Evolutionary conservation across 129 eudicot species (phyloP).

Genomic region (Glebionis coronaria): DNA sequence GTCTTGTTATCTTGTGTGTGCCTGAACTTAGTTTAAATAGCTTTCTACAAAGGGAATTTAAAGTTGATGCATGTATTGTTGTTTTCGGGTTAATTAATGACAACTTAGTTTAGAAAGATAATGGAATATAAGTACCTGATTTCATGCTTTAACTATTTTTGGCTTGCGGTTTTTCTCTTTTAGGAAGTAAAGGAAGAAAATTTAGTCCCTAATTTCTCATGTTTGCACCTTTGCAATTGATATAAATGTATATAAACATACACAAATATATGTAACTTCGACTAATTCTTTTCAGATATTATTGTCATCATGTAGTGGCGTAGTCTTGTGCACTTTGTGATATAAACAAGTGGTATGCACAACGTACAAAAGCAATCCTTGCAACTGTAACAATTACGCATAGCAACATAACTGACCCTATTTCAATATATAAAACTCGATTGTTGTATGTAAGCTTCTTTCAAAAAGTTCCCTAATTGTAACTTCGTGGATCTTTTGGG

Average conservation of each 20-base stretch:
- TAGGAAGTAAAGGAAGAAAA: not conserved
- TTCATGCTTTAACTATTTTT: constrained; percentile 28
- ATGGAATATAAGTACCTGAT: constrained; percentile 23
- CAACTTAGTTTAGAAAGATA: no score
- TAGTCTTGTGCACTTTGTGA: constrained; percentile 9
- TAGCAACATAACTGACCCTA: no score
- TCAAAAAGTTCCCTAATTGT: no score
- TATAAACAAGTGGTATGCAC: constrained; percentile 12
- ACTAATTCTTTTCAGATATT: constrained; percentile 21
- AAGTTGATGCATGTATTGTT: no score
- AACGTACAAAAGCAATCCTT: not conserved
- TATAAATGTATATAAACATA: constrained; percentile 33
- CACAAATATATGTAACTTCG: constrained; percentile 16
- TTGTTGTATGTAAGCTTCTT: no score
- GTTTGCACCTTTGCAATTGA: constrained; percentile 10
- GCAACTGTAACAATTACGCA: not conserved
- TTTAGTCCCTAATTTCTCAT: constrained; percentile 7
- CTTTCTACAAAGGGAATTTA: no score
- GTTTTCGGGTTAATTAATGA: no score
- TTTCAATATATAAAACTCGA: no score
- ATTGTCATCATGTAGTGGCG: constrained; percentile 11
- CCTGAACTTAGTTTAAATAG: no score
- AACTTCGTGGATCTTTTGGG: no score
- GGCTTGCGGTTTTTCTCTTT: constrained; percentile 5
- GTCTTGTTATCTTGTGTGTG: no score